Base-by-base conservation (phyloP, 768 basidiomycete genomes). In the Lentinula guzmanii region DNA sequence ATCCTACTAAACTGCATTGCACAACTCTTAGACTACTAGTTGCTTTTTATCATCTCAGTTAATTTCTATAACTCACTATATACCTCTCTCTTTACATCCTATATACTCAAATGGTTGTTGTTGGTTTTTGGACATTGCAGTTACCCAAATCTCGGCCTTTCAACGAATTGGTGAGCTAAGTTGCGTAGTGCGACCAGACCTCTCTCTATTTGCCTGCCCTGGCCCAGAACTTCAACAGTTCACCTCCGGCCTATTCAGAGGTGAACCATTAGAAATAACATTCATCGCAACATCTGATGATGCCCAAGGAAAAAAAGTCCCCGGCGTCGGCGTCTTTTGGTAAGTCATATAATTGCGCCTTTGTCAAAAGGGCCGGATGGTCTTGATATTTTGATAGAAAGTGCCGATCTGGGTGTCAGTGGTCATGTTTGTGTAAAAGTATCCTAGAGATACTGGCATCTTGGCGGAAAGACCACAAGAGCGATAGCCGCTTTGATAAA, bases 401-500 rank as follows among this genome's bases (percentile, higher is more conserved):
- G 61, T 58, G 7, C 35, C 59, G 31, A 65, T 63, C 52, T 66
- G 33, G 5, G 63, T 61, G 21, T 67, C 62, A 8, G 62, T 65
- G 34, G 57, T 24, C 1, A 2, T 58, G 41, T 18, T 52, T 16
- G 54, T 55, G 3, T 58, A 60, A 10, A 72, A 56, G 39, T 74
- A 66, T 61, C 68, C 65, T 24, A 72, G 63, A 60, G 65, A 63
- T 2, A 21, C 46, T 1, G 70, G 70, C 65, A 74, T 70, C 37
- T 63, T 62, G 34, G 61, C 61, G 33, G 63, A 63, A 67, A 69
- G 52, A 70, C 68, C 2, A 68, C 66, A 31, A 68, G 67, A 7
- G 70, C 69, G 62, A 77, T 72, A 6, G 79, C 79, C n/a, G 71
- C 74, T 31, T 80, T 80, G 55, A 79, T 73, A 21, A 73, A 71